Evolutionary conservation across 768 basidiomycete species (phyloP).

Genomic region (Mycena polygramma): DNA sequence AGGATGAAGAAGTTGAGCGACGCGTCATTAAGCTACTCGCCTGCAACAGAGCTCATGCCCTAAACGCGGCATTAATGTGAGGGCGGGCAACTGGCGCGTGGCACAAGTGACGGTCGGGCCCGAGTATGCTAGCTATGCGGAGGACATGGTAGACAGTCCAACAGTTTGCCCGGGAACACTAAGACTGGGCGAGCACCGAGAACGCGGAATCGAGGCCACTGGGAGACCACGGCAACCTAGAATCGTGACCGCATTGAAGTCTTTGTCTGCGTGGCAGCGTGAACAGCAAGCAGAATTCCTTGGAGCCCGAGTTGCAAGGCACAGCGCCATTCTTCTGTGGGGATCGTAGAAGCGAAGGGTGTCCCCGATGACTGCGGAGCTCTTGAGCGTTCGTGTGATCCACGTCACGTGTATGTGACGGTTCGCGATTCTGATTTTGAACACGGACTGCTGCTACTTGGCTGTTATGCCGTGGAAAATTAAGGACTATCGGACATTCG

Average conservation of each 20-base stretch:
- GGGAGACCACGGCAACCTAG: too few relatives aligned
- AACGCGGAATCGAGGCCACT: background rate
- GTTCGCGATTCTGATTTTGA: background rate
- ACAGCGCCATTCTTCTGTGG: background rate
- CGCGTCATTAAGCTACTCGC: conserved; percentile 23
- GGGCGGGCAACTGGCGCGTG: background rate
- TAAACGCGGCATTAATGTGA: too few relatives aligned
- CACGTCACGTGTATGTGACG: conserved; percentile 12
- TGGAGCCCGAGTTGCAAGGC: background rate
- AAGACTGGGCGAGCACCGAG: background rate
- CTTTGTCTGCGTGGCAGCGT: too few relatives aligned
- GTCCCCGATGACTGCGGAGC: conserved; percentile 4
- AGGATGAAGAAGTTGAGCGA: conserved; percentile 15
- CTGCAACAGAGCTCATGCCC: conserved; percentile 9
- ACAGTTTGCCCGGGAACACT: too few relatives aligned
- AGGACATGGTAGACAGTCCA: too few relatives aligned
- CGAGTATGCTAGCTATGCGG: too few relatives aligned
- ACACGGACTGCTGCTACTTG: too few relatives aligned
- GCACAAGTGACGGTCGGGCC: too few relatives aligned
- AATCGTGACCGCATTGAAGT: too few relatives aligned
- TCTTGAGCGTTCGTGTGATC: background rate
- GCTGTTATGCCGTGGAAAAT: too few relatives aligned
- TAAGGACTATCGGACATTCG: too few relatives aligned
- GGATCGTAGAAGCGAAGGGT: conserved; percentile 4
- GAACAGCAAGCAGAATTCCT: too few relatives aligned